Percentiles rank a stretch among this genome's conserved stretches.
Evolutionary conservation across 1,284 basidiomycete genomes (phyloP).

Genomic region (Cryptococcus wingfieldii): DNA sequence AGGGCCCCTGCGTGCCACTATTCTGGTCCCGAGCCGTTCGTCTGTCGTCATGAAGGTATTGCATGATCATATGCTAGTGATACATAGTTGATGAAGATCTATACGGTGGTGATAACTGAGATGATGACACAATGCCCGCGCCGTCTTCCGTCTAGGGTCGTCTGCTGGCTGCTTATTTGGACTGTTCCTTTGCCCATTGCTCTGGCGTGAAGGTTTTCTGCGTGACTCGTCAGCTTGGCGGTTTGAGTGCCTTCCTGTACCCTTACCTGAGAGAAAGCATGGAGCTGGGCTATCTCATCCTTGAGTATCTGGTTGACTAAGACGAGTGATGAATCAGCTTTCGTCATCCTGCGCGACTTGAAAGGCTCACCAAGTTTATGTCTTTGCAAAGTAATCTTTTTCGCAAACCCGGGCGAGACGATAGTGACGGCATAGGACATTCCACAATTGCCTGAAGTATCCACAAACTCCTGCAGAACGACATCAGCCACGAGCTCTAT

Average conservation of each 20-base stretch:
- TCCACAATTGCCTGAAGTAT: constrained; percentile 49
- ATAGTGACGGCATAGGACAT: constrained; percentile 45
- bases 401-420: constrained; percentile 45
- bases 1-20: too few relatives aligned
- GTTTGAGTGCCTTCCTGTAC: background rate
- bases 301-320: constrained; percentile 45
- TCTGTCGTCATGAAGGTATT: too few relatives aligned
- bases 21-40: too few relatives aligned
- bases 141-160: background rate
- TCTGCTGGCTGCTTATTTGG: constrained; percentile 5
- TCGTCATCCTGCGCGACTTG: background rate
- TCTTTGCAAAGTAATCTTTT: constrained; percentile 45
- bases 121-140: background rate
- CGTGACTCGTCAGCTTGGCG: background rate
- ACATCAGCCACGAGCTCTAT: background rate
- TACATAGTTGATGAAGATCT: background rate
- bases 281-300: constrained; percentile 43
- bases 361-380: constrained; percentile 45
- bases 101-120: too few relatives aligned
- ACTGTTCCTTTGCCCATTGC: constrained; percentile 43
- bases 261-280: constrained; percentile 47
- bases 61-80: background rate
- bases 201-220: constrained; percentile 47
- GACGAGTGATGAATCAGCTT: background rate
- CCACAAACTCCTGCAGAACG: constrained; percentile 34